Evolutionary conservation across 495 filamentous ascomycete species (phyloP).

Genomic region (Podospora tetraspora): DNA sequence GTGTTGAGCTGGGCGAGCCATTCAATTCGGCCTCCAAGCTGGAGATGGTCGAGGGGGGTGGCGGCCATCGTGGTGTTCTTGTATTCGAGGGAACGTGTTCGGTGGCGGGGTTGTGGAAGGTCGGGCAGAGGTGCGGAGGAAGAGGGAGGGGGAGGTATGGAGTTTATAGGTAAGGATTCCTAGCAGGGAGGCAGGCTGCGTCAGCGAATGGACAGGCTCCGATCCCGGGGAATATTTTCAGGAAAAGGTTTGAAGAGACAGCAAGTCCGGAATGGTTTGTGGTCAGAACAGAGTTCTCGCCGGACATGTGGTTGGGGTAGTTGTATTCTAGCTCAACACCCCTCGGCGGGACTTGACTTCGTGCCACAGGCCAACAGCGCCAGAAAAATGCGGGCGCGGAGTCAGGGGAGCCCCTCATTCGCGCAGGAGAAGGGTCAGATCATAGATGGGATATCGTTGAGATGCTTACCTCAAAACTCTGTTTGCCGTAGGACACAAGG

Average conservation of each 20-base stretch:
- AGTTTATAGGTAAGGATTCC: conserved; percentile 6
- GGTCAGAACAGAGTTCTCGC: background rate
- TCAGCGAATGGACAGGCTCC: conserved; percentile 1
- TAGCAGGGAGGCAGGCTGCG: background rate
- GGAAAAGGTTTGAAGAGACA: background rate
- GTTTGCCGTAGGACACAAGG: background rate
- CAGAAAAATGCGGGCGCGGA: background rate
- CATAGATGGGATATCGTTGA: background rate
- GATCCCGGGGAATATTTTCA: conserved; percentile 1
- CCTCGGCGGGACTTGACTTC: background rate
- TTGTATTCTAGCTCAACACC: background rate
- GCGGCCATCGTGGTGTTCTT: conserved; percentile 47
- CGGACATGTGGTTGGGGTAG: background rate
- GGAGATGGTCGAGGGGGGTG: conserved; percentile 72
- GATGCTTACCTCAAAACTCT: background rate
- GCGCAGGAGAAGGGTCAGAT: background rate
- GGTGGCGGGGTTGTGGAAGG: conserved; percentile 22
- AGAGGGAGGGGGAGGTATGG: conserved; percentile 18
- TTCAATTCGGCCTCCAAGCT: conserved; percentile 75
- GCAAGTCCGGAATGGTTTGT: background rate
- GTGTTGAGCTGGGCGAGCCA: conserved; percentile 80
- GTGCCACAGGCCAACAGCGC: background rate
- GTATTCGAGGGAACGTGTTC: background rate
- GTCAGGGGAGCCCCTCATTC: background rate
- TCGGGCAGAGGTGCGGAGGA: conserved; percentile 25